Conservation (phyloP, 192 early-diverging fungal genomes). For the Thamnidium elegans region DNA sequence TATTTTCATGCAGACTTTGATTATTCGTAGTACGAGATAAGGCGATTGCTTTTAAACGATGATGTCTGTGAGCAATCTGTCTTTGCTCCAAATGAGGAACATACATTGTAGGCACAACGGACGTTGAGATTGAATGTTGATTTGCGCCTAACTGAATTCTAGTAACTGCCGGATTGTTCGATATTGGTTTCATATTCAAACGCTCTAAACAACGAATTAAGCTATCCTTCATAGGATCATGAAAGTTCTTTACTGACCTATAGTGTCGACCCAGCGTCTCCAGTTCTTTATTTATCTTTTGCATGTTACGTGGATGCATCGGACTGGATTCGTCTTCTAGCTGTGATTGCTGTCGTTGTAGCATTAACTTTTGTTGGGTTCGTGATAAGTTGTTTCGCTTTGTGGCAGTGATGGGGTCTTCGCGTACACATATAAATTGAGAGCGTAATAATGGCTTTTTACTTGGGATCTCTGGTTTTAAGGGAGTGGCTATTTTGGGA, state of each 20-base stretch:
- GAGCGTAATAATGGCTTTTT: constrained; percentile 3
- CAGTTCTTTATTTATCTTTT: constrained; percentile 35
- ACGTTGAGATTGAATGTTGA: not conserved
- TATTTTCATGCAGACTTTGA: no score
- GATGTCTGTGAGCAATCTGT: constrained; percentile 6
- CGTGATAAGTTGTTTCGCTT: constrained; percentile 25
- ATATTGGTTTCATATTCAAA: not conserved
- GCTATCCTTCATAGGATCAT: constrained; percentile 45
- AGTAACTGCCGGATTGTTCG: no score
- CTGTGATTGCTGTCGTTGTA: constrained; percentile 40
- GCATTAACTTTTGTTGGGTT: constrained; percentile 44
- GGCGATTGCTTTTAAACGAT: constrained; percentile 1
- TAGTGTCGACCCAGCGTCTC: constrained; percentile 43
- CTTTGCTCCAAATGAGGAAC: constrained; percentile 11
- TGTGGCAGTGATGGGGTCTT: not conserved
- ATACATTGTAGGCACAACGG: not conserved
- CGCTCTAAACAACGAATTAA: constrained; percentile 23
- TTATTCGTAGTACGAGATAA: no score
- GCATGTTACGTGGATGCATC: constrained; percentile 41
- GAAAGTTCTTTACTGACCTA: constrained; percentile 25
- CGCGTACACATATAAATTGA: not conserved
- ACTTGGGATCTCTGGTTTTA: no score
- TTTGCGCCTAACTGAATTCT: not conserved
- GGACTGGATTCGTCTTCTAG: constrained; percentile 42
- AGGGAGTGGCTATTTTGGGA: not conserved